A percentile compares a stretch with the other conserved stretches of the same genome.
Evolutionary conservation across 805 yeast genomes (phyloP).

Genomic region (Sungouiozyma intestinalis): DNA sequence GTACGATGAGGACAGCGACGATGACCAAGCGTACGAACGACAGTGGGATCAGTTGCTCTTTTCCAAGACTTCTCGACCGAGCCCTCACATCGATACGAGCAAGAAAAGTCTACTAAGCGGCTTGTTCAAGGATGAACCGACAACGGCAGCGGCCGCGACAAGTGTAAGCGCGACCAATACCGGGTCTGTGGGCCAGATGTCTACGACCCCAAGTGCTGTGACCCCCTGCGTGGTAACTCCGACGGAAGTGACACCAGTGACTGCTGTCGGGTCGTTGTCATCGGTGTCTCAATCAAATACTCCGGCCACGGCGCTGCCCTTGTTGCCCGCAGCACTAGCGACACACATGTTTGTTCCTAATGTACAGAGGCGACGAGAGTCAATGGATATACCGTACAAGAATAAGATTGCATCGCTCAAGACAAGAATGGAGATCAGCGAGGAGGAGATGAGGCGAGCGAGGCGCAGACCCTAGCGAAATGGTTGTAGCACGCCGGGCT

Average conservation of each 20-base stretch:
- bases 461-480: no score
- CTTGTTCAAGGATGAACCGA: constrained; percentile 17
- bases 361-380: constrained; percentile 13
- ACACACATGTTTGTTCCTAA: constrained; percentile 55
- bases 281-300: constrained; percentile 37
- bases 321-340: constrained; percentile 49
- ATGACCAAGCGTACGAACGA: constrained; percentile 22
- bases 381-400: constrained; percentile 28
- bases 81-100: constrained; percentile 1
- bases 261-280: constrained; percentile 24
- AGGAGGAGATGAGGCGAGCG: constrained; percentile 17
- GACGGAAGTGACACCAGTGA: constrained; percentile 7
- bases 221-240: no score
- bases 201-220: no score
- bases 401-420: constrained; percentile 19
- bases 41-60: constrained; percentile 27
- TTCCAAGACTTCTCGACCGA: constrained; percentile 8
- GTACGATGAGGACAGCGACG: constrained; percentile 23
- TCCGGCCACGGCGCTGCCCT: constrained; percentile 48
- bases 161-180: background rate
- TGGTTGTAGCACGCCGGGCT: no score
- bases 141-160: constrained; percentile 1
- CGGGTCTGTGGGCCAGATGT: no score
- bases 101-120: constrained; percentile 26
- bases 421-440: constrained; percentile 27